Percentiles rank a stretch among this genome's conserved stretches.
Evolutionary conservation across 345 rosid genomes (phyloP).

Genomic region (Noccaea bulbosa): DNA sequence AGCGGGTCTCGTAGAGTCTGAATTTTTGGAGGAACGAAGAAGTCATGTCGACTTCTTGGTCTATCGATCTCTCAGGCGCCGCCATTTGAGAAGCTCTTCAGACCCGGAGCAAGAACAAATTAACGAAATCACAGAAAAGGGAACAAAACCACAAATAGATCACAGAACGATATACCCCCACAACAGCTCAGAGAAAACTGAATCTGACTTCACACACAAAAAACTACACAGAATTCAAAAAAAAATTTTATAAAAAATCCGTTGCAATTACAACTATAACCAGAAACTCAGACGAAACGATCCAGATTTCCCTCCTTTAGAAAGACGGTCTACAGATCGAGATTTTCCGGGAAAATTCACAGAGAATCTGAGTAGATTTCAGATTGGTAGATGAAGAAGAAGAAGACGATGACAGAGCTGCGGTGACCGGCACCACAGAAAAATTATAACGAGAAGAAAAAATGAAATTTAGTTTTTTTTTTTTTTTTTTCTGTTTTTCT

Average conservation of each 20-base stretch:
- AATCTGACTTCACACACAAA: conserved; percentile 36
- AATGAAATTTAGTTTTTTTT: background rate
- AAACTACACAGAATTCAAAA: conserved; percentile 7
- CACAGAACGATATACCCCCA: background rate
- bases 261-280: conserved; percentile 29
- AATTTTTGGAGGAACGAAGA: conserved; percentile 73
- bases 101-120: conserved; percentile 45
- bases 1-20: conserved; percentile 81
- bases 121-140: background rate
- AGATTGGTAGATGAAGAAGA: conserved; percentile 34
- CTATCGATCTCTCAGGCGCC: conserved; percentile 48
- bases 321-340: conserved; percentile 1
- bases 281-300: conserved; percentile 11
- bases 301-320: background rate
- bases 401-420: conserved; percentile 46
- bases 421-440: conserved; percentile 52
- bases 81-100: conserved; percentile 36
- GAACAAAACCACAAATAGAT: too few species aligned
- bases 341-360: conserved; percentile 3
- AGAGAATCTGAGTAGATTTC: conserved; percentile 18
- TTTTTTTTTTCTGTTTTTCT: too few species aligned
- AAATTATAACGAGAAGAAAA: conserved; percentile 11
- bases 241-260: background rate
- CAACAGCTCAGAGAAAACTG: conserved; percentile 28
- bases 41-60: conserved; percentile 36